Percentiles rank a stretch among this genome's conserved stretches.
Conservation (phyloP, 2,329 filamentous ascomycete species). For the Aspergillus piperis region DNA sequence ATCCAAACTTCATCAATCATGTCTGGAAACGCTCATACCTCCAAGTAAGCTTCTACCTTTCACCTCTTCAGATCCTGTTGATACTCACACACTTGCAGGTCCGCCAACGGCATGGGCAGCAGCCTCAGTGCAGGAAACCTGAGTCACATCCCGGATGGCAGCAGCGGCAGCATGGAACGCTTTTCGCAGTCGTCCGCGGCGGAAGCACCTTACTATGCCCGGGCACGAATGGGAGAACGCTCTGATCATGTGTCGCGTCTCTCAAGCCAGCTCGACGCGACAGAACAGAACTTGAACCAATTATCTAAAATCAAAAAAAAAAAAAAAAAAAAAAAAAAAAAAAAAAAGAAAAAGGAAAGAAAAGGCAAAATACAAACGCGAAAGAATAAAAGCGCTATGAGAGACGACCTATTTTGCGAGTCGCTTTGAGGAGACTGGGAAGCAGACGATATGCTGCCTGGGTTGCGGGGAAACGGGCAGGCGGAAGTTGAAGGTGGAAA, state of each 20-base stretch:
- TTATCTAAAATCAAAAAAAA: conserved; percentile 11
- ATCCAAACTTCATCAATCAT: conserved; percentile 10
- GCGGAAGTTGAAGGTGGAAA: neutral
- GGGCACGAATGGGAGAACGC: conserved; percentile 34
- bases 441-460: neutral
- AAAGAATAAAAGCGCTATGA: conserved; percentile 5
- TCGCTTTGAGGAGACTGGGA: neutral
- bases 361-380: neutral
- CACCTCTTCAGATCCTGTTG: neutral
- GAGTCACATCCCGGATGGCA: conserved; percentile 28
- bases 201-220: conserved; percentile 37
- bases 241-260: conserved; percentile 33
- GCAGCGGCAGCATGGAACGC: conserved; percentile 28
- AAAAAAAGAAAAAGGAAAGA: conserved; percentile 5
- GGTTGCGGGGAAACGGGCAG: neutral
- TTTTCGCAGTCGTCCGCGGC: conserved; percentile 29
- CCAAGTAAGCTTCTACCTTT: conserved; percentile 16
- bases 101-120: conserved; percentile 26
- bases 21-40: conserved; percentile 16
- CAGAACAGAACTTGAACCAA: conserved; percentile 32
- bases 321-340: conserved; percentile 6
- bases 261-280: conserved; percentile 31
- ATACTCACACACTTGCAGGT: conserved; percentile 14
- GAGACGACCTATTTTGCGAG: neutral
- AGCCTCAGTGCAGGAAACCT: conserved; percentile 31